Evolutionary conservation across 2,329 filamentous ascomycete species (phyloP), one percentile per base, ranked within the genome.

Genomic region (Monosporascus sp.): DNA sequence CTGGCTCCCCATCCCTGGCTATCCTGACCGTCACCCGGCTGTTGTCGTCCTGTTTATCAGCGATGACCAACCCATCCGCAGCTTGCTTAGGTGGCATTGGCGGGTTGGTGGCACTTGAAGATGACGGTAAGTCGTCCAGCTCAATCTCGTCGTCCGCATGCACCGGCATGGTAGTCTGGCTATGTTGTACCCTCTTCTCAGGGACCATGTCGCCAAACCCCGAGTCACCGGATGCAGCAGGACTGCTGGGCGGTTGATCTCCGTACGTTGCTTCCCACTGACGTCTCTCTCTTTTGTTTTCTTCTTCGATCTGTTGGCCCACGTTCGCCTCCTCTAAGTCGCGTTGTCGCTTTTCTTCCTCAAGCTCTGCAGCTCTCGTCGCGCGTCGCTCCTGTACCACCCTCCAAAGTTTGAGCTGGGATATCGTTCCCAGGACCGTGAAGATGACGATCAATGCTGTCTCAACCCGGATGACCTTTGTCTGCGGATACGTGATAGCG

Each of bases 331-430:
- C 75, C 50, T 86, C 79, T 53, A 84, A 70, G 52, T 81, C 78
- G 3, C 70, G 75, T 64, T 62, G 56, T 44, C 58, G 58, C 50
- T 79, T 74, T 20, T 74, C 77, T 62, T 79, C 75, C n/a, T 74
- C 74, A 50, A 70, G 68, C 52, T 76, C 76, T 17, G 73, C 74
- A 0, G 76, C 80, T 62, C 73, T 80, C 70, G 76, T 74, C 60
- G 78, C 75, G 49, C 81, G 78, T 46, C 78, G 78, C 55, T 85
- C 79, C 62, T 85, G 83, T 55, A 96, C 82, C 7, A 96, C 77
- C 57, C 85, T 90, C 91, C 91, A 97, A 15, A 97, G 74, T 63
- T 87, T 89, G 61, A 94, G 76, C 68, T 97, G 93, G 0, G 90
- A 95, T 44, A 96, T 78, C 24, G 96, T 75, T 2, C 92, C 91